Base-by-base conservation (phyloP, 371 early-diverging fungal genomes). In the Dichotomocladium elegans region DNA sequence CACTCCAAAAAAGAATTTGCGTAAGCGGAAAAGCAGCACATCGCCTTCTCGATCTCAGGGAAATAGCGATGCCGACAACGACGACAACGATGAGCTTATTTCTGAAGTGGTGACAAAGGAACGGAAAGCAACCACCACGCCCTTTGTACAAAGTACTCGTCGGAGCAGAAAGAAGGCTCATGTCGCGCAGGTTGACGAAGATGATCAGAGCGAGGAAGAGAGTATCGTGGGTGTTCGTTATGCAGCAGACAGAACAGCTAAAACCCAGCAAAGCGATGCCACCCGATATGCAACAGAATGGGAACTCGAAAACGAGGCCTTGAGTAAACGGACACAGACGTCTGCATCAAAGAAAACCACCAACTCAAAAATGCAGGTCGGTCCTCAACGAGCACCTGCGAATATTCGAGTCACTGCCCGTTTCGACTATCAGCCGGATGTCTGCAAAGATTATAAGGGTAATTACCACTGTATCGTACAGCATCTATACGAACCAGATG, bases 371-470 rank as follows among this genome's bases (percentile, higher is more conserved):
- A 77, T 71, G 66, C 77, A 89, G 41, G 87, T 91, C 0, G 96
- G 98, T 1, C 96, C 98, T 3, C 84, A 93, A 47, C 66, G 82
- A 14, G 95, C 89, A 2, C 83, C 92, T 14, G 69, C 90, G 12
- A 89, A 94, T 62, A 76, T 96, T 37, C 82, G 97, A 46, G 87
- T 94, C 0, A 92, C 92, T 4, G 81, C 80, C 42, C 82, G 91
- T 9, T 90, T 96, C 55, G 99, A 98, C 72, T 98, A 96, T 72
- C 93, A 94, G 65, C 95, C 94, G n/a, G 95, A 95, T 57, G 79
- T 98, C 26, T 98, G 98, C 81, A 98, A 98, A 73, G 98, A 98
- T 77, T 98, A 96, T 73, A 96, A 96, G 73, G 89, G 89, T 74
- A 80, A 37, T n/a, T n/a, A n/a, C n/a, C n/a, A n/a, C n/a, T n/a